Base-by-base conservation (phyloP, 768 basidiomycete genomes). In the Pisolithus microcarpus region DNA sequence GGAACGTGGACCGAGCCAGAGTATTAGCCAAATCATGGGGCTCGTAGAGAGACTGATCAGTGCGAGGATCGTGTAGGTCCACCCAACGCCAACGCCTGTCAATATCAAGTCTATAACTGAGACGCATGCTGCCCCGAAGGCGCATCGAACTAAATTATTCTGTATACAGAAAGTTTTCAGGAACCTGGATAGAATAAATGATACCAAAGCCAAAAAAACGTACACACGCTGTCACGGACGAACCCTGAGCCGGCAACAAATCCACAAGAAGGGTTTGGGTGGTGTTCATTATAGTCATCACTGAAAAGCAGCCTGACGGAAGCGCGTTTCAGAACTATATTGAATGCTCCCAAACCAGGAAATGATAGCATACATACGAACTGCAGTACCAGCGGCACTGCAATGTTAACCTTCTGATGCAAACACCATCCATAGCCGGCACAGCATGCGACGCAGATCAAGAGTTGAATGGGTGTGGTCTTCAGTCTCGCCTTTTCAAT, bases 191-290 rank as follows among this genome's bases (percentile, higher is more conserved):
- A 46, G 34, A n/a, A 40, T 9, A n/a, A 23, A 40, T 10, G n/a
- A 19, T 21, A 21, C n/a, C 13, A 46, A 21, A 24, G 28, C 10
- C 21, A 23, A 7, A 42, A 24, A 34, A 38, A 75, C 83, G 57
- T 62, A 87, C 85, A 50, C 85, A 87, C 45, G 84, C 85, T 1
- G 82, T 85, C 7, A 85, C 74, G 6, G 84, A 79, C 10, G 84
- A 84, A 37, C 83, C 75, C 50, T 83, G 81, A 0, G 62, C 56
- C 4, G 85, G 85, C 6, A 77, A 66, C 31, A 86, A 70, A 62
- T 88, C 85, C 23, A 88, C 71, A 58, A 85, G 73, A 23, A 87
- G 66, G 0, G 84, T 85, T 55, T 82, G 80, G 1, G 72, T 61
- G 1, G 69, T 67, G 59, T 80, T 87, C 77, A 85, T 75, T 19